Percentiles rank a stretch among this genome's conserved stretches.
Evolutionary conservation across 2,329 filamentous ascomycete species (phyloP).

Genomic region (Orbilia ellipsospora): DNA sequence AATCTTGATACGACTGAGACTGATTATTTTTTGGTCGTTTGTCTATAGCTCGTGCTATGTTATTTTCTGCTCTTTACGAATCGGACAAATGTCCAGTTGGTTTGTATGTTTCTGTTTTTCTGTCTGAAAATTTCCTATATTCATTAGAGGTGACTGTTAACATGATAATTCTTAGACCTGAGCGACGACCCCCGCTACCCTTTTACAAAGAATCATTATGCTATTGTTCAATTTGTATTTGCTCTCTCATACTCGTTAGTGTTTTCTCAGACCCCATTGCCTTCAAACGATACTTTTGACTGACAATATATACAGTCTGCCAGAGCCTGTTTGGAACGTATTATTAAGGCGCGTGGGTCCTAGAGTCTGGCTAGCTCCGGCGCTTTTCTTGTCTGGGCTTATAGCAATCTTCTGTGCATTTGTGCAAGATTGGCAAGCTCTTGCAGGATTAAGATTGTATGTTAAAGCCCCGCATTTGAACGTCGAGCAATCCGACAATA

Average conservation of each 20-base stretch:
- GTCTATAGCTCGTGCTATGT: constrained; percentile 18
- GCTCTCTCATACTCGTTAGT: constrained; percentile 26
- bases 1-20: not conserved
- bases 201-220: not conserved
- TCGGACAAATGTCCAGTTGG: constrained; percentile 23
- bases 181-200: too few relatives aligned
- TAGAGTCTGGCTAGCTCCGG: constrained; percentile 30
- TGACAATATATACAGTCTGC: constrained; percentile 8
- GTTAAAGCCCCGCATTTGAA: not conserved
- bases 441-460: constrained; percentile 35
- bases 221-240: constrained; percentile 22
- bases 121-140: not conserved
- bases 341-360: constrained; percentile 22
- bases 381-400: constrained; percentile 23
- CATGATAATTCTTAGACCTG: not conserved
- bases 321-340: constrained; percentile 32
- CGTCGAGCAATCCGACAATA: not conserved
- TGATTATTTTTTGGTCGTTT: not conserved
- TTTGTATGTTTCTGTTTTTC: constrained; percentile 12
- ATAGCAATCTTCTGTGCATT: constrained; percentile 22
- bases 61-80: constrained; percentile 38
- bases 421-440: constrained; percentile 10
- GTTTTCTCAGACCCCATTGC: too few relatives aligned
- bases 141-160: too few relatives aligned
- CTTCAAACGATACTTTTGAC: too few relatives aligned